phyloP scores from a whole-genome alignment of 23 red algal species.

The Pyropia haitanensis region DNA sequence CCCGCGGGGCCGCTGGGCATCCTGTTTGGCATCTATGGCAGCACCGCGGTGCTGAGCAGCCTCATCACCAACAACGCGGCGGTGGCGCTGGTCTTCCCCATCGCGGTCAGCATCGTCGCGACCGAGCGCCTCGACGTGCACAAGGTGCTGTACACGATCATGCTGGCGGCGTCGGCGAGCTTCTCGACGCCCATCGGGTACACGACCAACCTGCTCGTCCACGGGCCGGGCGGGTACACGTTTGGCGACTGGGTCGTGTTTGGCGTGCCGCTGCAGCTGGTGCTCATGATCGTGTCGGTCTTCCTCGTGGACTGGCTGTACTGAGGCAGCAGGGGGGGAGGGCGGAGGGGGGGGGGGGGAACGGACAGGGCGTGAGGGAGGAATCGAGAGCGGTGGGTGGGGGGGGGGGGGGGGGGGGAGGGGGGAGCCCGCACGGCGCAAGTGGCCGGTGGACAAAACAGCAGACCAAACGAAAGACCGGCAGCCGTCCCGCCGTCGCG shows the following conservation, averaged over 20 bases:
- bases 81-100: slow-evolving; percentile 75
- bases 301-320: slow-evolving; percentile 34
- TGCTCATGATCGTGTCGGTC: slow-evolving; percentile 36
- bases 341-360: too few relatives aligned
- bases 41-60: slow-evolving; percentile 61
- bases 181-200: slow-evolving; percentile 86
- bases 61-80: slow-evolving; percentile 86
- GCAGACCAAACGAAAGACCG: too few relatives aligned
- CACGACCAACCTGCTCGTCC: slow-evolving; percentile 90
- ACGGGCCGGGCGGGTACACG: slow-evolving; percentile 78
- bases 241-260: slow-evolving; percentile 83
- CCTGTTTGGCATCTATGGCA: slow-evolving; percentile 86
- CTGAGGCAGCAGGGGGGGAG: too few relatives aligned
- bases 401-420: too few relatives aligned
- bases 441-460: too few relatives aligned
- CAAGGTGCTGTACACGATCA: slow-evolving; percentile 63
- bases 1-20: slow-evolving; percentile 50
- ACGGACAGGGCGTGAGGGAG: too few relatives aligned
- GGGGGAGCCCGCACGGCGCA: too few relatives aligned
- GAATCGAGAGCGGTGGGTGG: too few relatives aligned
- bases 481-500: too few relatives aligned
- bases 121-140: slow-evolving; percentile 1
- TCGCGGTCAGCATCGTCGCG: slow-evolving; percentile 50
- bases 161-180: slow-evolving; percentile 57
- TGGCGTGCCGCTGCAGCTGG: slow-evolving; percentile 63